phyloP scores from a whole-genome alignment of 2,329 filamentous ascomycete species.

The Exophiala xenobiotica region DNA sequence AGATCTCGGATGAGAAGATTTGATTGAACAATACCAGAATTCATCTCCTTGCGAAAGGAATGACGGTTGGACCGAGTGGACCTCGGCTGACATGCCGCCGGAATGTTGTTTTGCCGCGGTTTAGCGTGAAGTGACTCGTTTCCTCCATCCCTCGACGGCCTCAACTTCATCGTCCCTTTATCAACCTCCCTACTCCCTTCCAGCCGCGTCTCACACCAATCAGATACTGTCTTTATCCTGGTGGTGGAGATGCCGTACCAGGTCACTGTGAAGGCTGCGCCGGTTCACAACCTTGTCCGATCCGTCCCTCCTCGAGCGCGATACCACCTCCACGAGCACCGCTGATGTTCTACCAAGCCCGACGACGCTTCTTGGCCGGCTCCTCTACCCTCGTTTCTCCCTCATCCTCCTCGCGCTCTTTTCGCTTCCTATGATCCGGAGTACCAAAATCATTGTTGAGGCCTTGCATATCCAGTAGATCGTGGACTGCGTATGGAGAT shows the following conservation, averaged over 20 bases:
- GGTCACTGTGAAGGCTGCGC: constrained; percentile 6
- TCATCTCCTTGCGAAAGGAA: background rate
- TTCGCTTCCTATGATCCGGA: constrained; percentile 14
- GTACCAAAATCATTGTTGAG: constrained; percentile 24
- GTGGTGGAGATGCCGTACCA: constrained; percentile 4
- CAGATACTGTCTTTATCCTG: constrained; percentile 4
- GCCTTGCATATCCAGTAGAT: constrained; percentile 41
- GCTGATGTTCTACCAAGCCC: constrained; percentile 6
- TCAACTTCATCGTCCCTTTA: constrained; percentile 5
- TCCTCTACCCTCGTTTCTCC: constrained; percentile 9
- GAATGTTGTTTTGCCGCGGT: constrained; percentile 2
- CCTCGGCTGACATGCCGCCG: background rate
- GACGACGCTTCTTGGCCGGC: constrained; percentile 12
- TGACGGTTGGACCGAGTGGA: constrained; percentile 1
- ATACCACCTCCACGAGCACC: constrained; percentile 5
- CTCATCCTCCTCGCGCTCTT: constrained; percentile 12
- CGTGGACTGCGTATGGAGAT: constrained; percentile 35
- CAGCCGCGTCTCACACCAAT: constrained; percentile 6
- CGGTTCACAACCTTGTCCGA: constrained; percentile 8
- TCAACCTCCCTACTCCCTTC: constrained; percentile 6
- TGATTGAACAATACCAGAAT: constrained; percentile 4
- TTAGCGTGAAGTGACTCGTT: constrained; percentile 6
- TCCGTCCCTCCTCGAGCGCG: constrained; percentile 8
- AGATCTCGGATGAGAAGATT: constrained; percentile 10
- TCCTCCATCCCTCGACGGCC: constrained; percentile 2